Base-by-base conservation (phyloP, 2,329 filamentous ascomycete genomes). In the Aspergillus sclerotialis region DNA sequence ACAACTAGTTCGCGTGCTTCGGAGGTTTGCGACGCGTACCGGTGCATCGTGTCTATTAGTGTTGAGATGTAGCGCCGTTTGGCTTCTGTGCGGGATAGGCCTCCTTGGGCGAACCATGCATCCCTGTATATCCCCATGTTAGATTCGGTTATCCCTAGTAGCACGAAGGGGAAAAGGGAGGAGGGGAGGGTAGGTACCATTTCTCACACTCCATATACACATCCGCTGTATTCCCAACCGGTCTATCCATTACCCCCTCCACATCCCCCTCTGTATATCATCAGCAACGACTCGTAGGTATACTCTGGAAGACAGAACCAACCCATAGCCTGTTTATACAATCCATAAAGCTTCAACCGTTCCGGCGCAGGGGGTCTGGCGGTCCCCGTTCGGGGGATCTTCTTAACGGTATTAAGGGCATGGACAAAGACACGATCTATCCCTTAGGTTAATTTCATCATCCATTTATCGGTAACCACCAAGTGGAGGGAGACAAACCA, bases 361-460 rank as follows among this genome's bases (percentile, higher is more conserved):
- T 93, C 89, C 41, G 75, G 70, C 2, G 88, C 78, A 30, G 92
- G 92, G 29, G 92, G 92, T 43, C 92, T 83, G 43, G 86, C 80
- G 33, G 87, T 87, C 44, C 92, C 90, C 12, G 89, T 94, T 56
- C 92, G 90, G 50, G 85, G 85, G 50, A 98, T 93, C 66, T 93
- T 93, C 66, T 95, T 95, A 53, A 98, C 90, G 15, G 92, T 96
- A 68, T 94, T 95, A 64, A 98, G 83, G 46, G 92, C 92, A 77
- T 98, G 90, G 61, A 93, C 90, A 64, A 98, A 98, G 58, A 98
- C 92, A 65, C 92, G 84, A 69, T 98, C 92, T 96, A n/a, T n/a
- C 12, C 24, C 26, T n/a, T 15, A 36, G 12, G 17, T 17, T 24
- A 11, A 12, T 13, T 14, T 9, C 7, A 21, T 17, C 13, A n/a